A percentile compares a stretch with the other conserved stretches of the same genome.
Conservation (phyloP, 345 rosid genomes). For the Microthlaspi erraticum region DNA sequence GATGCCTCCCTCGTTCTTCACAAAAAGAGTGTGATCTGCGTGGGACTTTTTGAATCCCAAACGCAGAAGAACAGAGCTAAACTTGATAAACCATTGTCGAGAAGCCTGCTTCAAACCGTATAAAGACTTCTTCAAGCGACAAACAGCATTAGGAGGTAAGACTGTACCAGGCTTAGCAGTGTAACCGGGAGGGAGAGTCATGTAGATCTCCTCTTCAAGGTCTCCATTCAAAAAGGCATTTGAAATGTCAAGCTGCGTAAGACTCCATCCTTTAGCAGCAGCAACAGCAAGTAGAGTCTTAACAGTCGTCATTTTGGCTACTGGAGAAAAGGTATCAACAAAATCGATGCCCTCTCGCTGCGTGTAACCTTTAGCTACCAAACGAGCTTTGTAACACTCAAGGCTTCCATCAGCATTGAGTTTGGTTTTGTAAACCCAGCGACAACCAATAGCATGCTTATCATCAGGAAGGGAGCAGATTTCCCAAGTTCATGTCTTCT, state of each 20-base stretch:
- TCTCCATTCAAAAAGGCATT: background rate
- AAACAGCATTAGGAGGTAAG: background rate
- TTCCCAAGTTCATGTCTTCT: no score
- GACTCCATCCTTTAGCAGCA: no score
- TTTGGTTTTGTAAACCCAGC: no score
- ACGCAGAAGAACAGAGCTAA: background rate
- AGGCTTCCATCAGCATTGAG: background rate
- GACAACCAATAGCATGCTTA: no score
- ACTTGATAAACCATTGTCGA: background rate
- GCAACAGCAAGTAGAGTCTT: background rate
- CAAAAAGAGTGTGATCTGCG: background rate
- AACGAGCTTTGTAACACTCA: background rate
- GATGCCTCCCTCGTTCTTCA: background rate
- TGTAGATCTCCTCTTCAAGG: background rate
- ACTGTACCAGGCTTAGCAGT: background rate
- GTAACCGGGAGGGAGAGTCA: background rate
- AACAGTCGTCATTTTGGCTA: background rate
- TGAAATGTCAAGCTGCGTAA: background rate
- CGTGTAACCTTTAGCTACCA: background rate
- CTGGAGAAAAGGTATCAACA: background rate
- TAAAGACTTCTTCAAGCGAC: background rate
- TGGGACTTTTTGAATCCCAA: background rate
- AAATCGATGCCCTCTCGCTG: background rate
- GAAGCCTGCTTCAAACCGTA: background rate
- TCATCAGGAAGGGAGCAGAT: no score